Conservation (phyloP, 2,329 filamentous ascomycete species). For the Tothia fuscella region DNA sequence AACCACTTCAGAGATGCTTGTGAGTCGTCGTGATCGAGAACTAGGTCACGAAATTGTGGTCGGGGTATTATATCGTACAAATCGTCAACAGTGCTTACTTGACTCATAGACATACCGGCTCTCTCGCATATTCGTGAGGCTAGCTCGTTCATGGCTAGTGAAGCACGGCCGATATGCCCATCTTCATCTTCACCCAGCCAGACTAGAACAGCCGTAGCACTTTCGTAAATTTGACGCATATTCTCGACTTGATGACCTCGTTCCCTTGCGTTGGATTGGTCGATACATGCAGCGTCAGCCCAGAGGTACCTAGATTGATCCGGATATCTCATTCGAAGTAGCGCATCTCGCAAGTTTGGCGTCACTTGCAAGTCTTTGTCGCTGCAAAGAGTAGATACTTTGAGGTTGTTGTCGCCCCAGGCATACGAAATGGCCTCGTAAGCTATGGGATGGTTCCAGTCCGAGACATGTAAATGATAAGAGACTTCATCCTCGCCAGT, state of each 20-base stretch:
- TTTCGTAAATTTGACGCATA: slow-evolving; percentile 10
- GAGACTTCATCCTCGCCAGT: background rate
- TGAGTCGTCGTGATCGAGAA: background rate
- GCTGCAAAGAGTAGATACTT: slow-evolving; percentile 3
- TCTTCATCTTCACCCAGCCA: slow-evolving; percentile 3
- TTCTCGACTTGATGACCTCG: slow-evolving; percentile 10
- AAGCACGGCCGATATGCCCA: background rate
- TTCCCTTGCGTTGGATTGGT: slow-evolving; percentile 11
- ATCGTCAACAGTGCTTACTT: background rate
- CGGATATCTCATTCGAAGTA: slow-evolving; percentile 5
- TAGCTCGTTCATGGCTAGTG: background rate
- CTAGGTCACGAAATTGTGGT: background rate
- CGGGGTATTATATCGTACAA: background rate
- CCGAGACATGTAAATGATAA: background rate
- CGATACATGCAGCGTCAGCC: slow-evolving; percentile 13
- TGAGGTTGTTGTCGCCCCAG: slow-evolving; percentile 9
- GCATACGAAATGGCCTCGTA: slow-evolving; percentile 13
- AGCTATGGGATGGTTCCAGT: slow-evolving; percentile 1
- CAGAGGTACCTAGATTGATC: slow-evolving; percentile 7
- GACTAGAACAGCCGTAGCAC: slow-evolving; percentile 1
- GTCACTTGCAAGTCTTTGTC: background rate
- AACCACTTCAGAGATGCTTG: background rate
- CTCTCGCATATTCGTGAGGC: background rate
- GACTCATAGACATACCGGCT: background rate
- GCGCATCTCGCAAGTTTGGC: slow-evolving; percentile 8